Conservation (phyloP, 1,139 yeast genomes). For the Saccharomyces pastorianus region DNA sequence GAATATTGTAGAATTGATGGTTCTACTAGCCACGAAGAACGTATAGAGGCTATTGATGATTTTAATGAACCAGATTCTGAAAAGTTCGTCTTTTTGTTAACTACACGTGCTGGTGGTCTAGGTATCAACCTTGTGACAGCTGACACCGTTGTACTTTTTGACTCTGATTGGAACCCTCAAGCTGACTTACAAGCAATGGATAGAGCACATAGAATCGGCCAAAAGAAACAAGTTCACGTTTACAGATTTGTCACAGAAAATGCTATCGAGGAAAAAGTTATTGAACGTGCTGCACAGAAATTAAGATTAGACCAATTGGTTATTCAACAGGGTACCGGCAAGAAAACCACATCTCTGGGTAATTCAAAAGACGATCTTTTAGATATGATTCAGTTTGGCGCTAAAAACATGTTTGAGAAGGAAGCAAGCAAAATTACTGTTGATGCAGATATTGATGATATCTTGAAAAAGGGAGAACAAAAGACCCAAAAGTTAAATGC, state of each 20-base stretch:
- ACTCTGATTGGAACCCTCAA: conserved; percentile 84
- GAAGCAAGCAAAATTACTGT: conserved; percentile 27
- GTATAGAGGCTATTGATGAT: conserved; percentile 69
- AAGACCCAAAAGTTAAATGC: conserved; percentile 57
- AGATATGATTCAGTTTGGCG: conserved; percentile 78
- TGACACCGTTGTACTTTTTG: conserved; percentile 64
- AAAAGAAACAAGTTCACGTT: conserved; percentile 71
- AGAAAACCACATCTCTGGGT: conserved; percentile 34
- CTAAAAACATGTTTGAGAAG: conserved; percentile 49
- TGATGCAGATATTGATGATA: conserved; percentile 49
- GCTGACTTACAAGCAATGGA: conserved; percentile 87
- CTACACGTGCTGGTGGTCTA: conserved; percentile 83
- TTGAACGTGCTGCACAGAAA: conserved; percentile 75
- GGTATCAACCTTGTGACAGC: conserved; percentile 76
- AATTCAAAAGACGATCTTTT: conserved; percentile 62
- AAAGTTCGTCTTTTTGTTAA: conserved; percentile 61
- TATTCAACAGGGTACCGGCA: conserved; percentile 59
- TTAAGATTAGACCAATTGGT: conserved; percentile 71
- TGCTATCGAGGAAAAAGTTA: conserved; percentile 73
- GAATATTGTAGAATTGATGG: conserved; percentile 76
- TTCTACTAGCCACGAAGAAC: conserved; percentile 68
- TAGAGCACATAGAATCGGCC: conserved; percentile 82
- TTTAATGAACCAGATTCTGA: conserved; percentile 63
- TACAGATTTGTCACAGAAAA: conserved; percentile 70
- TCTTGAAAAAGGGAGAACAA: conserved; percentile 52